Evolutionary conservation across 2,329 filamentous ascomycete species (phyloP).

Genomic region (Cladophialophora immunda): DNA sequence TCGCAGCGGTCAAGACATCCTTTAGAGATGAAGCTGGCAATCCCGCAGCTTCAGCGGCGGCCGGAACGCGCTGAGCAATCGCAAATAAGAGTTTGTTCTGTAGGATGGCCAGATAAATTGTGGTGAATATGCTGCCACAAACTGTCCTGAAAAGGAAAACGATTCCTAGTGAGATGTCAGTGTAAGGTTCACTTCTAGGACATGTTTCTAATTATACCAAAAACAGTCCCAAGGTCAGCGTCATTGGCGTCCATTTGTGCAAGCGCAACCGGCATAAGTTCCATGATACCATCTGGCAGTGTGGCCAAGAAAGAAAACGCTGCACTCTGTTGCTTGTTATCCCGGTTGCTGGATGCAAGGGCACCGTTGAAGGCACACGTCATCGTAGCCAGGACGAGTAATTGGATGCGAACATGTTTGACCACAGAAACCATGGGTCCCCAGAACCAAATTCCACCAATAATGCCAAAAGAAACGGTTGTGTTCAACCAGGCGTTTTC

Average conservation of each 20-base stretch:
- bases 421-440: constrained; percentile 43
- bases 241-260: constrained; percentile 27
- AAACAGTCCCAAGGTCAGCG: constrained; percentile 25
- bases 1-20: no score
- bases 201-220: no score
- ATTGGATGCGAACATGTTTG: constrained; percentile 38
- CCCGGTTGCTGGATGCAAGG: not conserved
- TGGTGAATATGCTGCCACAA: no score
- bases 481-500: not conserved
- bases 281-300: constrained; percentile 21
- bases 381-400: constrained; percentile 26
- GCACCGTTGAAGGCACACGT: constrained; percentile 12
- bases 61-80: no score
- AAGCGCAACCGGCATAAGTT: constrained; percentile 3
- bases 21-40: no score
- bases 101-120: no score
- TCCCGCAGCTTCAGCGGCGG: no score
- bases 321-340: not conserved
- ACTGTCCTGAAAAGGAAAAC: no score
- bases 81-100: no score
- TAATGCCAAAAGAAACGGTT: no score
- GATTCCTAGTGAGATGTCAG: no score
- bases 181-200: no score
- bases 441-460: constrained; percentile 44
- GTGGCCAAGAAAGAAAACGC: constrained; percentile 14